Evolutionary conservation across 2,329 filamentous ascomycete species (phyloP).

Genomic region (Purpureocillium lavendulum): DNA sequence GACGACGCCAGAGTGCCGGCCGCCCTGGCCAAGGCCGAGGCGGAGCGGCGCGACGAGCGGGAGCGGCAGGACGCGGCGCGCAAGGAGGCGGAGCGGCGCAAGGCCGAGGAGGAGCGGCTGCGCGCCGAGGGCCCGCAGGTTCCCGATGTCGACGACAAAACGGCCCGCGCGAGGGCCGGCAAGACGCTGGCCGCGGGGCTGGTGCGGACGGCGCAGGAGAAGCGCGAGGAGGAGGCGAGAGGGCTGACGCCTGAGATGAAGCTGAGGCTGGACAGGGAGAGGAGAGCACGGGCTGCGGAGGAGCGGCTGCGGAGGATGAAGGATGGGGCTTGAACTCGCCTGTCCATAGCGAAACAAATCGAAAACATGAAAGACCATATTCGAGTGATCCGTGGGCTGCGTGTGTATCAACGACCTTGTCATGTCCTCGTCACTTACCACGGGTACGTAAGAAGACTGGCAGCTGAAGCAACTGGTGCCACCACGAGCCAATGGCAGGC

Average conservation of each 20-base stretch:
- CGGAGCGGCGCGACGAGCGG: slow-evolving; percentile 57
- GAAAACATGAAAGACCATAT: too few relatives aligned
- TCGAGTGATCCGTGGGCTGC: too few relatives aligned
- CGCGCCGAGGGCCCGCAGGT: slow-evolving; percentile 51
- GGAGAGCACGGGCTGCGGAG: slow-evolving; percentile 84
- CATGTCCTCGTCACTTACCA: too few relatives aligned
- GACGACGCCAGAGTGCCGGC: slow-evolving; percentile 63
- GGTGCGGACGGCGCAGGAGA: slow-evolving; percentile 70
- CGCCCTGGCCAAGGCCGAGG: slow-evolving; percentile 62
- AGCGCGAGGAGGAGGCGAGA: slow-evolving; percentile 72
- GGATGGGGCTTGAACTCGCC: slow-evolving; percentile 1
- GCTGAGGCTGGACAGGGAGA: slow-evolving; percentile 75
- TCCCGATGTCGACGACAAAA: slow-evolving; percentile 23
- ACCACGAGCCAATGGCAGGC: too few relatives aligned
- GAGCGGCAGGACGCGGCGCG: slow-evolving; percentile 63
- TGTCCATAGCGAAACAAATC: too few relatives aligned
- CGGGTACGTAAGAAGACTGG: too few relatives aligned
- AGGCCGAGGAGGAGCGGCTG: slow-evolving; percentile 66
- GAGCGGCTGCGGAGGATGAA: slow-evolving; percentile 66
- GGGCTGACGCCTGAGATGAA: slow-evolving; percentile 85
- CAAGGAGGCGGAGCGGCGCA: slow-evolving; percentile 62
- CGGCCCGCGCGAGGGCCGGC: slow-evolving; percentile 38
- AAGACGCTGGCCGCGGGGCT: slow-evolving; percentile 44
- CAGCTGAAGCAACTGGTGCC: too few relatives aligned
- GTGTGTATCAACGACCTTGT: too few relatives aligned